Base-by-base conservation (phyloP, 371 early-diverging fungal species). In the Gilbertella persicaria region DNA sequence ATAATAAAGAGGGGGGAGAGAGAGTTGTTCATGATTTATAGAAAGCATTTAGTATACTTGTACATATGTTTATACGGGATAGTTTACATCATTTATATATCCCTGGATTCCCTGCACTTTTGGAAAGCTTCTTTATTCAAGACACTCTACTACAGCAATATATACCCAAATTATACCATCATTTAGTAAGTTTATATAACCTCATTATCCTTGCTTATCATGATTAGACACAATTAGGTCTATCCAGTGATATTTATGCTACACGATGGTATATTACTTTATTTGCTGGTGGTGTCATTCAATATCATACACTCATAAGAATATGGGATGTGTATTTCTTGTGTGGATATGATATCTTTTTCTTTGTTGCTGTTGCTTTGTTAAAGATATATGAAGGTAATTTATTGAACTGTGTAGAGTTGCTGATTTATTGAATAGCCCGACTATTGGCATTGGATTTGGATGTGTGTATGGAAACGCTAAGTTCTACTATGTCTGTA, bases 201-300 rank as follows among this genome's bases (percentile, higher is more conserved):
- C 35, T 51, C 26, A 9, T n/a, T n/a, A n/a, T n/a, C n/a, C 12
- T 0, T 37, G 45, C 24, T 44, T 43, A 24, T 21, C 28, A 25
- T 53, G 0, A n/a, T n/a, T 47, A 84, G 82, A 53, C 66, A 41
- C 67, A 64, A 0, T 57, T 83, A 52, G 79, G 75, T 8, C 58
- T 85, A 28, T 61, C 69, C 0, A 81, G 73, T 8, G 74, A 73
- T 13, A 69, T 78, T 10, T 86, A 81, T 64, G 73, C 84, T 5
- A 83, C 84, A 1, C 73, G 79, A 20, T 86, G 86, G 86, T 86
- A 84, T 33, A 82, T 84, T 29, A 86, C 86, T 0, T 60, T 86
- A 20, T 86, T 82, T 54, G 59, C 83, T 8, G 83, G 78, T 17
- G 83, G 82, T 20, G 78, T 84, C 2, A 71, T 86, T 6, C 70